These are phyloP conservation scores for Tuber melanosporum DNA, from an alignment of 495 filamentous ascomycete genomes.

Conservation along the genomic window DNA sequence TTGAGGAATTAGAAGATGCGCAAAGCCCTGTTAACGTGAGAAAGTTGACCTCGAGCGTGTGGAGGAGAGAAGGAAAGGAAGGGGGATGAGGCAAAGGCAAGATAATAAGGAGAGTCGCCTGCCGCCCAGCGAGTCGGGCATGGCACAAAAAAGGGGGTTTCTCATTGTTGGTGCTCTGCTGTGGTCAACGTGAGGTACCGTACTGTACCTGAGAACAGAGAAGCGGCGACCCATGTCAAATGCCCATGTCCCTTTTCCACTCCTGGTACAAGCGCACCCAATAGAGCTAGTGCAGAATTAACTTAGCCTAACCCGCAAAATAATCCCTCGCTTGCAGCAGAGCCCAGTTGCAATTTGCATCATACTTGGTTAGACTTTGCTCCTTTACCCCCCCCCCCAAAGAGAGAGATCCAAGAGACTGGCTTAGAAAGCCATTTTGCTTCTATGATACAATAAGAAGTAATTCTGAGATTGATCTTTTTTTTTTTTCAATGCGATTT, in stretches of 20 bases:
- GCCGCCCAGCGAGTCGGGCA: slow-evolving; percentile 22
- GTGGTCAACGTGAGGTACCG: background rate
- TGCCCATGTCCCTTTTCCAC: background rate
- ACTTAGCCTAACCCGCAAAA: background rate
- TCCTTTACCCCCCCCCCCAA: background rate
- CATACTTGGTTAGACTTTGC: background rate
- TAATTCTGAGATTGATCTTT: background rate
- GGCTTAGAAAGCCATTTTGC: background rate
- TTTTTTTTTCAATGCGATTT: background rate
- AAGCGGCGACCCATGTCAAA: background rate
- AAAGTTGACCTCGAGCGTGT: slow-evolving; percentile 34
- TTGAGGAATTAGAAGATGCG: slow-evolving; percentile 40
- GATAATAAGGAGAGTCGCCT: slow-evolving; percentile 35
- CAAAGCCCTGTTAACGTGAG: slow-evolving; percentile 22
- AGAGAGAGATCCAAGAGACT: background rate
- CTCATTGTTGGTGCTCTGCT: background rate
- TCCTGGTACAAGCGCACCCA: background rate
- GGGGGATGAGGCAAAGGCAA: slow-evolving; percentile 18
- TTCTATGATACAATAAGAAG: background rate
- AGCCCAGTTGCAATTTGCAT: background rate
- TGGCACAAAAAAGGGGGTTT: slow-evolving; percentile 33
- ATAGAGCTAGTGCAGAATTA: background rate
- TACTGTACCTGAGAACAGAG: background rate
- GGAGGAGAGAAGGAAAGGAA: slow-evolving; percentile 12
- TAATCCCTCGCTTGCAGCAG: background rate